Percentiles rank a stretch among this genome's conserved stretches.
Evolutionary conservation across 106 monocot species (phyloP).

Genomic region (Acanthochlamys bracteata): DNA sequence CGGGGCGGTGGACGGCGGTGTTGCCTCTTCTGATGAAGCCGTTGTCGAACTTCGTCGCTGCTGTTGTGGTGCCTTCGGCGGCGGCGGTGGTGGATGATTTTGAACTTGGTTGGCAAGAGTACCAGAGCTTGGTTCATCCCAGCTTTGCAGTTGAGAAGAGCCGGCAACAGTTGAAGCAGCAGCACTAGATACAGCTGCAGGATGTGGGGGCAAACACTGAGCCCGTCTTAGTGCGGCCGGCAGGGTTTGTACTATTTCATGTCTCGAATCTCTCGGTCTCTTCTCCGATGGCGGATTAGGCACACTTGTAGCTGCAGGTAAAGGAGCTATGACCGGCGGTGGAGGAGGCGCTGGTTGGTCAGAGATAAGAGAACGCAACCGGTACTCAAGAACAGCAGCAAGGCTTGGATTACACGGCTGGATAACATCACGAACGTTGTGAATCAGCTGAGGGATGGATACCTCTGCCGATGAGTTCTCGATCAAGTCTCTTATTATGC

Average conservation of each 20-base stretch:
- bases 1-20: constrained; percentile 11
- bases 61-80: constrained; percentile 1
- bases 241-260: not conserved
- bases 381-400: constrained; percentile 63
- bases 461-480: constrained; percentile 41
- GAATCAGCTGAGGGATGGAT: constrained; percentile 69
- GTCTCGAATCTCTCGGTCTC: constrained; percentile 14
- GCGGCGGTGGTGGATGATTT: not conserved
- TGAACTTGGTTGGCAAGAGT: not conserved
- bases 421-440: constrained; percentile 81
- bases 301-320: too few species aligned
- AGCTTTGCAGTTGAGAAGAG: constrained; percentile 10
- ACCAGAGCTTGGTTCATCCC: constrained; percentile 9
- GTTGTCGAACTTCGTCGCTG: constrained; percentile 13
- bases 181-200: not conserved
- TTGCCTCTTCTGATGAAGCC: constrained; percentile 23
- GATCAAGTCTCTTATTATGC: constrained; percentile 77
- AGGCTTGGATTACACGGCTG: constrained; percentile 84
- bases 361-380: constrained; percentile 52
- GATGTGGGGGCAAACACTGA: not conserved
- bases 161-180: not conserved
- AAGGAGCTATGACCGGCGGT: not conserved
- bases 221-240: not conserved
- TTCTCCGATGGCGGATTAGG: constrained; percentile 6
- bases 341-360: not conserved